Evolutionary conservation across 2,329 filamentous ascomycete genomes (phyloP), one percentile per base, ranked within the genome.

Genomic region (Neonectria sp.): DNA sequence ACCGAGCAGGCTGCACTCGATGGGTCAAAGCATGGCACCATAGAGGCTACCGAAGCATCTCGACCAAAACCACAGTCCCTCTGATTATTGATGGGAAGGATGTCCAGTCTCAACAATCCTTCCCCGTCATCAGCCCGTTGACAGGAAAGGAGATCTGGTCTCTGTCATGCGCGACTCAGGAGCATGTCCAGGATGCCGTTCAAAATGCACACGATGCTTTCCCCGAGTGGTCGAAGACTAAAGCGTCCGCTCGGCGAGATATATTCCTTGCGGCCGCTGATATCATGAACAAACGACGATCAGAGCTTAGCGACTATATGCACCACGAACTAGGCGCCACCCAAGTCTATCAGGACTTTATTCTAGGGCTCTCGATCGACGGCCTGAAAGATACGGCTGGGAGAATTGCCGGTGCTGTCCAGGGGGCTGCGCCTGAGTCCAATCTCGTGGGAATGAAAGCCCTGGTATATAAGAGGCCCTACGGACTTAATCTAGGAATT

Each of bases 381-480:
- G 72, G 79, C 2, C 65, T 82, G 1, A 73, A 72, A 5, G 80
- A 83, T 64, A 77, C 81, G 4, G 81, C 80, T 1, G 80, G 79
- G 0, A 71, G 79, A 25, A 76, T 83, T 5, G 72, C 68, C 1
- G 65, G 61, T 3, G 76, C 70, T 3, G 55, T 78, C 40, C 52
- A 53, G n/a, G 81, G 77, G 7, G 73, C 61, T 29, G 73, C 79
- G 5, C 77, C 79, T 7, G 68, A 71, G 3, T 75, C 69, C 0
- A 67, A 57, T 11, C 60, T 67, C 4, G 65, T 71, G 4, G 73
- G 71, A 11, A 74, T 69, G 67, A 53, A 59, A 3, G 67, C 68
- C 29, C 57, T 70, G 8, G 49, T 70, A 4, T 53, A 64, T 52
- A 70, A 70, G 35, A 64, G 24, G 7, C 68, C 68, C 2, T 70